Base-by-base conservation (phyloP, 495 filamentous ascomycete genomes). In the Aspergillus conjunctus region DNA sequence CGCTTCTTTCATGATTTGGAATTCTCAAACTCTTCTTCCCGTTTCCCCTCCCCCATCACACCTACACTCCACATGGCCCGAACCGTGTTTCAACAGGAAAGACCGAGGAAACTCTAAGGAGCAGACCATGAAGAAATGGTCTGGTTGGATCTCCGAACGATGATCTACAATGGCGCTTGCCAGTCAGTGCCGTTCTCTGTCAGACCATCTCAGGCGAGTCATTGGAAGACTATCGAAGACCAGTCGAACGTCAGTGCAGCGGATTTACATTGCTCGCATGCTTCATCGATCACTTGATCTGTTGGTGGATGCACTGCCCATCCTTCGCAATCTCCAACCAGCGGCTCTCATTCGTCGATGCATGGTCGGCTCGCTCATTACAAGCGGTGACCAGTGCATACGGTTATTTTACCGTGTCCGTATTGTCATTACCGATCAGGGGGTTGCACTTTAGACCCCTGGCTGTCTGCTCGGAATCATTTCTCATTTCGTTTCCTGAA, bases 251-350 rank as follows among this genome's bases (percentile, higher is more conserved):
- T 62, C 33, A 58, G 66, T 72, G 71, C 66, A 65, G 59, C 20
- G 51, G 57, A 66, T 60, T 58, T 59, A 67, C 68, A 70, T 70
- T 77, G 71, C 75, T 82, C 84, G 87, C 87, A 89, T 89, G 73
- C 71, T 64, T 66, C 81, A 77, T 71, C 77, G 76, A 78, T 90
- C 87, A 90, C 84, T 86, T 89, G 87, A 90, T 84, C 72, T 77
- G 57, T 49, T 59, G 59, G 71, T 71, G 72, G 61, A 67, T 71
- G 69, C 58, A 59, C 54, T 56, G 59, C 32, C 55, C 57, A 62
- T 70, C 67, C 55, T 64, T 54, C 49, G 61, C 60, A 58, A 62
- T 61, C 41, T 44, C 50, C 50, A 50, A 21, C 18, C 32, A 59
- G 26, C 50, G 41, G 26, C 52, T 41, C 34, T 63, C 37, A 68